Evolutionary conservation across 306 rosid species (phyloP), one percentile per base, ranked within the genome.

Genomic region (Vigna trinervia): DNA sequence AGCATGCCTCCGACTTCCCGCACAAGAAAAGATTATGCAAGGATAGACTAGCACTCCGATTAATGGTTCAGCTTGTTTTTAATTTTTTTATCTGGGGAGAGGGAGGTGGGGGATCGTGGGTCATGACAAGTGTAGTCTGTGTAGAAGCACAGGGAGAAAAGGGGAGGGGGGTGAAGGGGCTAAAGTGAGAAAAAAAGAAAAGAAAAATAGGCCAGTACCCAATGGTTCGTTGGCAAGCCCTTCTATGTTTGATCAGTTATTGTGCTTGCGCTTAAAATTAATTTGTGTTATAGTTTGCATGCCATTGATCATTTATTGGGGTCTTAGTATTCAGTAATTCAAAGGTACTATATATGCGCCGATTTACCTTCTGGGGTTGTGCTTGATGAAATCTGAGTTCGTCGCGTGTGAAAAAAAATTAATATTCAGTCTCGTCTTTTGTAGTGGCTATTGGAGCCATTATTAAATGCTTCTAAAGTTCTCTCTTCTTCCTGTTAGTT

Each of bases 1-100:
- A 92, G 93, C 91, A 78, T 92, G 64, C 97, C 96, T 5, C 92
- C 98, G n/a, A 43, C 96, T 63, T 85, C 96, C 17, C 93, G 95
- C 6, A 82, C 87, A 79, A 88, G 96, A 82, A 95, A 95, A 81
- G 98, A 94, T 90, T 87, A 87, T 73, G 95, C 93, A 79, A 87
- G 98, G 85, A 90, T 94, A 76, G 78, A 76, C 85, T 95, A 83
- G 87, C 77, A 26, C 47, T 72, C 45, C 64, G 17, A 50, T 77
- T 56, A 38, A 71, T 84, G 85, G 57, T 84, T 72, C 83, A 78
- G 68, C 75, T 32, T 78, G 20, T 0, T 52, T 76, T 28, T 59
- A 14, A 23, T 22, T 39, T 15, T 61, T 12, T 6, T 17, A 3
- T 23, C 53, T 26, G 5, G 4, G 11, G 1, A 2, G 13, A 26